Base-by-base conservation (phyloP, 2,329 filamentous ascomycete genomes). In the Daldinia eschscholtzii region DNA sequence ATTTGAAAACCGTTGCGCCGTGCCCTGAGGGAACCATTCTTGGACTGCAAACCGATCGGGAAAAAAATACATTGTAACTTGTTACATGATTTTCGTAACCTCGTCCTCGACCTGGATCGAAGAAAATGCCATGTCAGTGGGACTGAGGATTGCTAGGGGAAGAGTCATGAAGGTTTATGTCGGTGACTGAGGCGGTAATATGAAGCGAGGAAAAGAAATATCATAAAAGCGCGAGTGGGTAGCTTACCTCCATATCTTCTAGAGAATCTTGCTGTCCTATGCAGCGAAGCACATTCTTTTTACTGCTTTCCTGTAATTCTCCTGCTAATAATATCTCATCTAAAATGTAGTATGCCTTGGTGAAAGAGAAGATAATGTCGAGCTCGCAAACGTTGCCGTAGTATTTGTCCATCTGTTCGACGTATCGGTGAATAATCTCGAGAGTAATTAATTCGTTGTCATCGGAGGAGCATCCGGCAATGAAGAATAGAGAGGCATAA, bases 361-460 rank as follows among this genome's bases (percentile, higher is more conserved):
- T 97, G 81, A 99, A 99, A 80, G 97, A 98, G 88, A 99, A 99
- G 81, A 99, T 99, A 83, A 98, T 98, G 81, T 98, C 94, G 72
- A 99, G 89, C 84, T 99, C 96, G 90, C 96, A 99, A 67, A 99
- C 96, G 81, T 99, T 99, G 81, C 96, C 96, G 82, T 98, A 99
- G 85, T 99, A 99, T 82, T 99, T 99, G 87, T 99, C 96, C 96
- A 99, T 99, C 84, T 99, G 96, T 83, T 99, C 96, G 79, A 99
- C 96, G 81, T 99, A 99, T 83, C 96, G 93, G 82, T 99, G 96
- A 77, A 99, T 97, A 79, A 99, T 94, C 82, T 99, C 96, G 79
- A 99, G 93, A 26, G 93, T 97, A 80, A 98, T 98, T 79, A 99
- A 86, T 80, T 99, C 96, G 83, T 99, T 99, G 83, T 99, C 96